phyloP scores from a whole-genome alignment of 352 stramenopile species.

The Globisporangium acanthophoron region DNA sequence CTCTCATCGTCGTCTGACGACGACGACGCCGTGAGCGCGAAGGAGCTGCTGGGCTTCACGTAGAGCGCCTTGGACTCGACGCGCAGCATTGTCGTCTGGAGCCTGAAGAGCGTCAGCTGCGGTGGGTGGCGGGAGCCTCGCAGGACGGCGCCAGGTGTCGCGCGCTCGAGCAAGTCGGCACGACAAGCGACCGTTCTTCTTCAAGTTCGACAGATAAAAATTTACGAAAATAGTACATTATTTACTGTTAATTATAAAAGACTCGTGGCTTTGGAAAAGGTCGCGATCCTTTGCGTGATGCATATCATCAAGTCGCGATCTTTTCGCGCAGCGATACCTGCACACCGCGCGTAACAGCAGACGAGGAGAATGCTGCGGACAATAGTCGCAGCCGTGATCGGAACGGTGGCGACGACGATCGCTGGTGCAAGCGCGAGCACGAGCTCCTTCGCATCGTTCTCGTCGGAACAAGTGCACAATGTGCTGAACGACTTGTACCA shows the following conservation, averaged over 20 bases:
- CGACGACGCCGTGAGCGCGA: slow-evolving; percentile 12
- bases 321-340: background rate
- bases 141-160: too few relatives aligned
- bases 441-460: slow-evolving; percentile 2
- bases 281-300: background rate
- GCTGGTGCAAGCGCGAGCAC: background rate
- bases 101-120: too few relatives aligned
- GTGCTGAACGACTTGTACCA: slow-evolving; percentile 32
- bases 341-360: too few relatives aligned
- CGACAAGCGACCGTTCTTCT: background rate
- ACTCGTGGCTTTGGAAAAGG: background rate
- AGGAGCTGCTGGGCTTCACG: slow-evolving; percentile 10
- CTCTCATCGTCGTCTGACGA: slow-evolving; percentile 4
- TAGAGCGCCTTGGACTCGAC: background rate
- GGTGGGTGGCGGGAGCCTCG: too few relatives aligned
- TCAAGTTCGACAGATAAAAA: too few relatives aligned
- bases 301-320: background rate
- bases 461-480: slow-evolving; percentile 23
- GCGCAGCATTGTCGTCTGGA: background rate
- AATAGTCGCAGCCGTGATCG: background rate
- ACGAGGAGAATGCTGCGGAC: background rate
- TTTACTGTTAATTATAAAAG: too few relatives aligned
- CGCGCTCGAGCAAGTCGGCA: too few relatives aligned
- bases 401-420: background rate
- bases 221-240: too few relatives aligned